Conservation (phyloP, 169 alveolate species). For the Eimeria sp. region DNA sequence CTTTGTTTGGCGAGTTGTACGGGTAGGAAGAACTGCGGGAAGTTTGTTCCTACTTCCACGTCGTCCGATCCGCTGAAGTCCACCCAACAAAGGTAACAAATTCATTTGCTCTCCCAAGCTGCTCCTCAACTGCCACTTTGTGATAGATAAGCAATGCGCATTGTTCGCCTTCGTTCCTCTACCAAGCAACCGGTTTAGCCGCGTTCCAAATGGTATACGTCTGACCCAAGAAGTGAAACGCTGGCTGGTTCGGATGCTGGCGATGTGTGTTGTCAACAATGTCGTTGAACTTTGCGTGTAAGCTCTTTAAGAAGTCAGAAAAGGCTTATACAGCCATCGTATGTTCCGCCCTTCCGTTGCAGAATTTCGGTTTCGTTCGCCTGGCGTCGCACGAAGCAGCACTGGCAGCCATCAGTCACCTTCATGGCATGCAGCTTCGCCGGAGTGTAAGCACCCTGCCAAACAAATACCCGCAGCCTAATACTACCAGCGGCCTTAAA, state of each 20-base stretch:
- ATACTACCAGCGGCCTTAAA: neutral
- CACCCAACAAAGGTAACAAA: conserved; percentile 59
- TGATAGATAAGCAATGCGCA: neutral
- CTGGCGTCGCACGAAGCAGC: conserved; percentile 68
- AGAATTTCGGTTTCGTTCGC: conserved; percentile 68
- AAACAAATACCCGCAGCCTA: neutral
- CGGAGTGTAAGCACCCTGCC: conserved; percentile 15
- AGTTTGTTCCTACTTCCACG: conserved; percentile 46
- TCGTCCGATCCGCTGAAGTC: conserved; percentile 53
- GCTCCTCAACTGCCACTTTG: neutral
- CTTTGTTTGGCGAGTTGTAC: neutral
- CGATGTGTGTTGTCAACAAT: neutral
- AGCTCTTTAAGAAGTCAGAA: neutral
- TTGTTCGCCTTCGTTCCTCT: neutral
- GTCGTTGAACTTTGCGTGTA: neutral
- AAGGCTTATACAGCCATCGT: neutral
- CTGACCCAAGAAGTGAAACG: neutral
- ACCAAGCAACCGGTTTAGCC: neutral
- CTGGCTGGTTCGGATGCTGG: neutral
- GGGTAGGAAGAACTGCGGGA: conserved; percentile 41
- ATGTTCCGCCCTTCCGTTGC: neutral
- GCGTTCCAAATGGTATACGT: neutral
- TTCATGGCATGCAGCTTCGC: conserved; percentile 42
- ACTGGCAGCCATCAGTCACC: conserved; percentile 64
- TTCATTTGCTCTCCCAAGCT: neutral